Evolutionary conservation across 2,329 filamentous ascomycete genomes (phyloP), one percentile per base, ranked within the genome.

Genomic region (Fusarium sulawesiense): DNA sequence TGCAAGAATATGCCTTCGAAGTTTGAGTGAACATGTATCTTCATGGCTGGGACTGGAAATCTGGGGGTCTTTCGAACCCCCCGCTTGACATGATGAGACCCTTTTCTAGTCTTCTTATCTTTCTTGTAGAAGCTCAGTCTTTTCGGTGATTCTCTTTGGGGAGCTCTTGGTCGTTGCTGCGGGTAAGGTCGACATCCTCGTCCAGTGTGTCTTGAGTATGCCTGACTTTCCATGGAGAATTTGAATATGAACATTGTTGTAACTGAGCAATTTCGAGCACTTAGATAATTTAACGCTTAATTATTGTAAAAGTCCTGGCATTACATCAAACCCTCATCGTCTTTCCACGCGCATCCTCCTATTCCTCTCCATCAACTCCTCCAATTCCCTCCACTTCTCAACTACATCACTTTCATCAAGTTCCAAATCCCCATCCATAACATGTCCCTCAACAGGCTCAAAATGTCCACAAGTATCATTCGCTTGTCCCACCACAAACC

Each of bases 331-430:
- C 7, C 23, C 4, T 34, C 20, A 49, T 34, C 7, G 11, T 2
- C 14, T 10, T 7, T 16, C 34, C 3, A 11, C 14, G 3, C 2
- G 6, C 5, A 6, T 25, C 20, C 9, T n/a, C 14, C 37, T 45
- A 14, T 60, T 61, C 7, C 21, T 25, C 8, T 44, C 55, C 34
- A 61, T 13, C 18, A 61, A 23, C 3, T 25, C 16, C 8, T 60
- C 29, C 18, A 61, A 18, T 4, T 37, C 20, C 9, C 21, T 8
- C 58, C 58, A 60, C 3, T 25, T 4, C 6, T 58, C 34, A n/a
- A 29, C 6, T 12, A 50, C 55, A 40, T 61, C 58, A 45, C 44
- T 20, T 23, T 61, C 58, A 7, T 61, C 58, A 50, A 61, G 58
- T 1, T 61, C 55, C 0, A 29, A 16, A 23, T 50, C n/a, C 12